Evolutionary conservation across 352 stramenopile species (phyloP), one percentile per base, ranked within the genome.

Genomic region (Globisporangium echinulatum): DNA sequence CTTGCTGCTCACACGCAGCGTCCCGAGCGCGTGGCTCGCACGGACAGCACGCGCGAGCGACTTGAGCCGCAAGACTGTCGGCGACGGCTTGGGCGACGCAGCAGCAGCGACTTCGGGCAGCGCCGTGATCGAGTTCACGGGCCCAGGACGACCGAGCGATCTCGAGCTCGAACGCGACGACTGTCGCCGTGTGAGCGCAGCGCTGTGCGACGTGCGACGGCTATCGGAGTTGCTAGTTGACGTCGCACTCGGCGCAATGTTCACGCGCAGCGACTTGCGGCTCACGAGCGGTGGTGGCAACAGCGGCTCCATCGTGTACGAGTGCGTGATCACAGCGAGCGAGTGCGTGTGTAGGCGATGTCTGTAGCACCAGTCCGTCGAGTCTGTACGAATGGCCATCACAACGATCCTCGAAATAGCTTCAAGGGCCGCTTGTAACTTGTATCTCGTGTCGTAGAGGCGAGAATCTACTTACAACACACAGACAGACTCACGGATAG

Each of bases 41-140:
- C 77, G 72, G 5, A 90, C 71, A 2, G 75, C 79, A 19, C 73
- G 76, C 0, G 77, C 78, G 1, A 90, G 56, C 9, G 81, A 77
- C 33, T 62, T 62, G 13, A 90, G 61, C 0, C 77, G 60, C 42
- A 71, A 53, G 1, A 71, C 75, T 1, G 77, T 88, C 0, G 63
- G 58, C 0, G 81, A 89, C 1, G 75, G 62, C 33, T 68, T 72
- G 0, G 56, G 14, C 13, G 80, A 8, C 40, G 40, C 11, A 13
- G 40, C 11, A 13, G 40, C 62, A 1, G 49, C 10, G 7, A 36
- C 52, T 0, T 74, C 59, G 0, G 40, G 5, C 36, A 71, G 47
- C 0, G 36, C 52, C 44, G 64, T 67, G 49, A 69, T 17, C 11
- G 66, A 66, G 6, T 15, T 49, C 51, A 17, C 56, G 0, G 59